Evolutionary conservation across 108 stramenopile genomes (phyloP), one percentile per base, ranked within the genome.

Genomic region (Craspedostauros australis): DNA sequence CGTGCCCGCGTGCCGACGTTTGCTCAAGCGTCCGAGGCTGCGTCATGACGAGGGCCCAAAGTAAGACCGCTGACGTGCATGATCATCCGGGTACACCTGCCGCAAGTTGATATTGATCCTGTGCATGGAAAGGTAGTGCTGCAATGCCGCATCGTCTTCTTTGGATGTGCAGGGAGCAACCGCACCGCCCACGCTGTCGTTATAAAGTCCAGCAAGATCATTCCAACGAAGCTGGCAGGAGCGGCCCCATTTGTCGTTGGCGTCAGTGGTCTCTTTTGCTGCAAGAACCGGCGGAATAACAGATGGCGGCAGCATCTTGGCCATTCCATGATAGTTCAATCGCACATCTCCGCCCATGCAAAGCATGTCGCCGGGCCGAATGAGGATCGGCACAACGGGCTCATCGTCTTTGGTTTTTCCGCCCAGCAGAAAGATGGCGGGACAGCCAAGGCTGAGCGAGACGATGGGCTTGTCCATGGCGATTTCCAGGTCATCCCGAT

Each of bases 61-160:
- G n/a, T n/a, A n/a, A n/a, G n/a, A n/a, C n/a, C n/a, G n/a, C n/a
- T n/a, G n/a, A n/a, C n/a, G n/a, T n/a, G n/a, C n/a, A n/a, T n/a
- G n/a, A n/a, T 50, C 28, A 31, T 68, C 54, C 6, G 46, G 57
- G 36, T 66, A 66, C 0, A 85, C 84, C 45, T 85, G 84, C 11
- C 84, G 78, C 2, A 85, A 55, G 43, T 85, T 85, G 40, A 85
- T 69, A 39, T 85, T 85, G 52, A 85, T 78, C 16, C 84, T 56
- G 62, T 78, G 76, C 14, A 55, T 25, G 8, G 18, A 12, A 33
- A 79, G 45, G 39, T 62, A 79, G 7, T 40, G 23, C 26, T 72
- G 12, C 31, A 79, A 39, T 27, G 54, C 46, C 2, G 29, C 31
- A n/a, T 7, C 2, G 6, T 79, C 78, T 20, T 57, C 62, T 1